Evolutionary conservation across 2,329 filamentous ascomycete species (phyloP).

Genomic region (Teratosphaeria viscida): DNA sequence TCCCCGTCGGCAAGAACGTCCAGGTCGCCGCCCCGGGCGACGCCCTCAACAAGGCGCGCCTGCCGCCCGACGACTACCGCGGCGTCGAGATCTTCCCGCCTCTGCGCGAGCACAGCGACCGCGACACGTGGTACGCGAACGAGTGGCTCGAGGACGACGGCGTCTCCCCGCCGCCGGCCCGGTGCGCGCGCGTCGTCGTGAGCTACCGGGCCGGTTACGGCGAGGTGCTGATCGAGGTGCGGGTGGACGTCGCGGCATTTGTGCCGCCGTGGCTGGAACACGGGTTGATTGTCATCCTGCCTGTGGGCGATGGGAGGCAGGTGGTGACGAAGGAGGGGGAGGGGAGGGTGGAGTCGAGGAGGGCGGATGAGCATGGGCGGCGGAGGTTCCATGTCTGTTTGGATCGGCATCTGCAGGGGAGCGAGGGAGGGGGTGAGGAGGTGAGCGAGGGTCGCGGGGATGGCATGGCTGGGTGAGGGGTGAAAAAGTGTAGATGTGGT

Average conservation of each 20-base stretch:
- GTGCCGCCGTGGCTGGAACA: constrained; percentile 37
- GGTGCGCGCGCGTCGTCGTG: constrained; percentile 34
- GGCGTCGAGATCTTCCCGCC: constrained; percentile 50
- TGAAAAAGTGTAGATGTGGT: neutral
- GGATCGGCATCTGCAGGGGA: neutral
- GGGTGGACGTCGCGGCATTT: constrained; percentile 32
- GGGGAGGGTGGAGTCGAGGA: constrained; percentile 6
- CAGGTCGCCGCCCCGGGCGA: constrained; percentile 46
- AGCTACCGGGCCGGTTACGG: constrained; percentile 35
- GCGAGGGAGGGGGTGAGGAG: neutral
- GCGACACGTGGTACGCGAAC: constrained; percentile 26
- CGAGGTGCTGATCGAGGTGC: constrained; percentile 35
- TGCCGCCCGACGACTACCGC: constrained; percentile 44
- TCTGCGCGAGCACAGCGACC: constrained; percentile 21
- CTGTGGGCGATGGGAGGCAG: constrained; percentile 37
- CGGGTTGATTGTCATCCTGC: constrained; percentile 41
- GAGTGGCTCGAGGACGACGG: constrained; percentile 51
- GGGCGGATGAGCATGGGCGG: constrained; percentile 14
- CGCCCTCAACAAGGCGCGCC: constrained; percentile 32
- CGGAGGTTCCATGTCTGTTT: constrained; percentile 10
- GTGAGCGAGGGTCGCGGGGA: neutral
- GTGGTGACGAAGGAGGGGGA: constrained; percentile 3
- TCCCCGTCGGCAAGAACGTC: constrained; percentile 42
- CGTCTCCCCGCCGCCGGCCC: constrained; percentile 33
- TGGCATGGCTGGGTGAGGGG: neutral